Base-by-base conservation (phyloP, 228 moss, liverwort and hornwort genomes). In the Sphagnum fallax region DNA sequence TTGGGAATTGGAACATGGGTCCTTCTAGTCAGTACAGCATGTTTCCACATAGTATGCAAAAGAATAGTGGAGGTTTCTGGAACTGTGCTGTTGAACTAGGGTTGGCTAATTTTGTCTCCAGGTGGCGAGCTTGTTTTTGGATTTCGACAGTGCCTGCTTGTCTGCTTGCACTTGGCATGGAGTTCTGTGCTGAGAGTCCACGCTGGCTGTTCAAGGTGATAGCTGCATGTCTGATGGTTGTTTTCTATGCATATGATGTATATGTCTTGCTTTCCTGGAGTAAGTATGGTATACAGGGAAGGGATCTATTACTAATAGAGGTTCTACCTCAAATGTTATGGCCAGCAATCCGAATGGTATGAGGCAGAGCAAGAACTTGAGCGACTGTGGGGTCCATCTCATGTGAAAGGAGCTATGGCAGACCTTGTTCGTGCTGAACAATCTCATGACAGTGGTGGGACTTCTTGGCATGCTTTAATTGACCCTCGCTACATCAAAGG, bases 41-140 rank as follows among this genome's bases (percentile, higher is more conserved):
- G 32, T 7, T 62, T 8, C 63, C 48, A 12, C 48, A 18, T 4
- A 4, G 8, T 4, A n/a, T 63, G 4, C 12, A 8, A 32, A 63
- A 7, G 47, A 11, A 0, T 6, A 1, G 10, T 6, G 62, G 6
- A 63, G 32, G 32, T 11, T 11, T 63, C 6, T 16, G 16, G 16
- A 63, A 11, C 0, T 1, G 0, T 63, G 63, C 32, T 48, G 63
- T 63, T 18, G 10, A 50, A 60, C 12, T 60, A 1, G 2, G 13
- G 15, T 32, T 32, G 53, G 52, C 52, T 14, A 53, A 15, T 69
- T 58, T 73, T 69, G 69, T 82, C 15, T 66, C 49, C 80, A 91
- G 88, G 88, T 95, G 95, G 92, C 83, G 92, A 74, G 77, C 79
- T 10, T 95, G 92, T 67, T 95, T 95, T 73, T 90, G 90, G 92